Base-by-base conservation (phyloP, 1,139 yeast genomes). In the Nakaseomyces glabratus region DNA sequence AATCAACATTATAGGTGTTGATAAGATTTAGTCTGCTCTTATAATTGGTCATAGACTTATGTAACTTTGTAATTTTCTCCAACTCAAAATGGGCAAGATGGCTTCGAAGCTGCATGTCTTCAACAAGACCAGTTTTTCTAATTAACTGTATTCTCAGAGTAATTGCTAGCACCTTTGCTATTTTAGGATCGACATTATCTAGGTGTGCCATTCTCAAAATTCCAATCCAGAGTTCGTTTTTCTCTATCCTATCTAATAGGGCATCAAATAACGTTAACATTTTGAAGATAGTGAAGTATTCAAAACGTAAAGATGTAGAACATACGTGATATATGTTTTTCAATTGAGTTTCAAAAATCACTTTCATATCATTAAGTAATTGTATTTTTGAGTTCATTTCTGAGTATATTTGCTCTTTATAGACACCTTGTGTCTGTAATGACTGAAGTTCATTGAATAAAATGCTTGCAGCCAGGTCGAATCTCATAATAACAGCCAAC, bases 271-370 rank as follows among this genome's bases (percentile, higher is more conserved):
- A 42, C 4, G 54, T 40, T 13, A 54, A 33, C 43, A 53, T 45
- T 29, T 57, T 55, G 43, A 57, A 56, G 4, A 48, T 50, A 4
- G 60, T 49, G 32, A 49, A 55, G 31, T 51, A 53, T 3, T 52
- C 43, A 28, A 52, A 52, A 36, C 58, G 47, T 17, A 54, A 37
- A 26, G 49, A 36, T 14, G 38, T 39, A 1, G 58, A 48, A 6
- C 49, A 48, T 5, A 48, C 34, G 11, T 39, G 36, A 33, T 51
- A 46, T 19, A 52, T 35, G 10, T 36, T 38, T 16, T 46, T 49
- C 13, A 57, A 26, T 13, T 45, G 36, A 8, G 33, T 31, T 30
- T 51, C 49, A n/a, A 52, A 42, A 4, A 43, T 39, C 11, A 35
- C 26, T 26, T 43, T 45, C 17, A 57, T 38, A 11, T 40, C 36